Evolutionary conservation across 2,329 filamentous ascomycete genomes (phyloP), one percentile per base, ranked within the genome.

Genomic region (Sporothrix schenckii): DNA sequence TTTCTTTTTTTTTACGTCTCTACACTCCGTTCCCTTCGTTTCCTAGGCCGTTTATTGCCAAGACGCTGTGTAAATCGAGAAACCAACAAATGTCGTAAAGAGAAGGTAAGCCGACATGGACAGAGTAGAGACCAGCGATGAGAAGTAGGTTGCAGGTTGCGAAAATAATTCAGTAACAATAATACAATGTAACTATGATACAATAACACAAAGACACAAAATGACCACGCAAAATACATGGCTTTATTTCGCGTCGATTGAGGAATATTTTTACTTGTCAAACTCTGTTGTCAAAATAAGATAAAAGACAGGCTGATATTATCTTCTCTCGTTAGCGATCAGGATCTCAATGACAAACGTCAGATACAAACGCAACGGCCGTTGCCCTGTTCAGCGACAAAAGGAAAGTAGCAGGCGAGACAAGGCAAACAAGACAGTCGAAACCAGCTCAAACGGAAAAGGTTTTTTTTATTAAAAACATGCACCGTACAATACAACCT

Each of bases 341-440:
- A 52, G 27, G 27, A 27, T 27, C 27, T 44, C 13, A 44, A 13
- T 44, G 41, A 44, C 41, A 6, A 44, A 52, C 7, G 47, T 19
- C 19, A 56, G 24, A 56, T 21, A 49, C 54, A 69, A 39, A 30
- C 21, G 47, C 56, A 69, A 63, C 67, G 56, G 67, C 56, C 67
- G 56, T 21, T 63, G 68, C 39, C 11, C 54, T 16, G 16, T 39
- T 24, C 58, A 61, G 39, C 58, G n/a, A 61, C n/a, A 44, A 44
- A 24, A 24, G n/a, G 21, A 39, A 24, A 61, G 19, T 14, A 44
- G 41, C 9, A 44, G 41, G n/a, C 16, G n/a, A 61, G 56, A 61
- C 58, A 44, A 24, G 39, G 3, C 56, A 24, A 24, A 24, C 21
- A 27, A 58, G 58, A 61, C 58, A 61, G 39, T 49, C 13, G 44